Evolutionary conservation across 441 rosid genomes (phyloP).

Genomic region (Aquilaria agallochum): DNA sequence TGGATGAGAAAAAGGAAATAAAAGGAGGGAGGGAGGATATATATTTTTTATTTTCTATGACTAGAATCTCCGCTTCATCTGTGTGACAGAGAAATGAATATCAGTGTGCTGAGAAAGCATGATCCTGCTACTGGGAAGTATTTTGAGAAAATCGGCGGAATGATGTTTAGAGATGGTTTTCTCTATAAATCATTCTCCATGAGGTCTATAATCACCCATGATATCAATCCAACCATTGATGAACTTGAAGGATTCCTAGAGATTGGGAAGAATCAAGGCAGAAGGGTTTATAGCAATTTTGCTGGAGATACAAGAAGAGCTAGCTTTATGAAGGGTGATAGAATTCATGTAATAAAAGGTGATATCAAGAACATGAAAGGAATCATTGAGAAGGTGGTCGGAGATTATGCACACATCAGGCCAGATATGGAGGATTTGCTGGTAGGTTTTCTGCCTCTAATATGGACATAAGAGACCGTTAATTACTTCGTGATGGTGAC

Average conservation of each 20-base stretch:
- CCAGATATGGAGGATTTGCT: constrained; percentile 86
- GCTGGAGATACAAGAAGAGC: constrained; percentile 87
- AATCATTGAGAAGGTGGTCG: constrained; percentile 92
- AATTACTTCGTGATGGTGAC: constrained; percentile 1
- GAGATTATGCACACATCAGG: constrained; percentile 72
- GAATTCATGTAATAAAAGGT: constrained; percentile 82
- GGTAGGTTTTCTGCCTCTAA: constrained; percentile 24
- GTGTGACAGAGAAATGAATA: constrained; percentile 65
- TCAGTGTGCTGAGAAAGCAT: constrained; percentile 83
- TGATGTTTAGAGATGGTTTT: constrained; percentile 89
- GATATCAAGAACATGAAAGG: constrained; percentile 90
- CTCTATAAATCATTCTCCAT: constrained; percentile 71
- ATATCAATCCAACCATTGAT: constrained; percentile 83
- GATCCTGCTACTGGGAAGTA: constrained; percentile 85
- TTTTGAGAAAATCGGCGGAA: constrained; percentile 75
- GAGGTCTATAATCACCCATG: constrained; percentile 70
- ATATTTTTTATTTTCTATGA: constrained; percentile 2
- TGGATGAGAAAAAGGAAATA: not conserved
- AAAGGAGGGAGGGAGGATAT: not conserved
- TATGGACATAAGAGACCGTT: not conserved
- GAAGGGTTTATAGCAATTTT: constrained; percentile 57
- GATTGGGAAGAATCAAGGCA: constrained; percentile 80
- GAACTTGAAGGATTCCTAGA: constrained; percentile 81
- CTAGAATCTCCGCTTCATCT: not conserved
- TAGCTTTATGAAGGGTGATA: constrained; percentile 92